These are phyloP conservation scores for Leersia perrieri DNA, from an alignment of 176 grass and related monocot genomes.

Conservation along the genomic window DNA sequence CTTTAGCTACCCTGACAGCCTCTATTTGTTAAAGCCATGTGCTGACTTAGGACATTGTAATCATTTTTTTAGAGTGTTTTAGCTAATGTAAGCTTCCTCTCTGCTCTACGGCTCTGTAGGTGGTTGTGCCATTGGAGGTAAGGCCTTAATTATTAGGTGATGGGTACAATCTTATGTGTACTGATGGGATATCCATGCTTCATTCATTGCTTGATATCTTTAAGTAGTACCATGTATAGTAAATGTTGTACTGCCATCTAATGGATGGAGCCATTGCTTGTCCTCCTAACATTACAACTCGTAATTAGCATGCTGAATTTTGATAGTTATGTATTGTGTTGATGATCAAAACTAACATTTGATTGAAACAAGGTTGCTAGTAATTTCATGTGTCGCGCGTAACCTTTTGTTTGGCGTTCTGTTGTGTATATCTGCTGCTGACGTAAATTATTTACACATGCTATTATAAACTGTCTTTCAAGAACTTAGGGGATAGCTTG, in stretches of 20 bases:
- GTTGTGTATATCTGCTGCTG: not conserved
- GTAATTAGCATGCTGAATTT: not conserved
- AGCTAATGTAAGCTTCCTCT: conserved; percentile 22
- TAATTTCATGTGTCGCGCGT: not conserved
- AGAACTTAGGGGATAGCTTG: not conserved
- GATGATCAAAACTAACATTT: conserved; percentile 11
- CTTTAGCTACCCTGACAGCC: conserved; percentile 6
- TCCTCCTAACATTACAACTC: not conserved
- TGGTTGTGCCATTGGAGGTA: not conserved
- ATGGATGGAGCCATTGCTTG: not conserved
- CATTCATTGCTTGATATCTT: conserved; percentile 4
- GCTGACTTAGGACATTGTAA: not conserved
- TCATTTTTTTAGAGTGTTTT: conserved; percentile 15
- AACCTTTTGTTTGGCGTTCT: conserved; percentile 1
- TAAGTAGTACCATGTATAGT: not conserved
- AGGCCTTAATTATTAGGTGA: conserved; percentile 34
- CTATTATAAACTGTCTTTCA: not conserved
- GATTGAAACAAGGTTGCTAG: not conserved
- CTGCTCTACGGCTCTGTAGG: not conserved
- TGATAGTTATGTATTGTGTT: conserved; percentile 1
- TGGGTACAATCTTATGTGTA: conserved; percentile 2
- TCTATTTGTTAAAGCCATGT: conserved; percentile 4
- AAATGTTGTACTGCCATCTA: not conserved
- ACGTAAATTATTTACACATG: not conserved
- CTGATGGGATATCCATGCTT: conserved; percentile 2